Base-by-base conservation (phyloP, 2,329 filamentous ascomycete species). In the Epicoccum nigrum region DNA sequence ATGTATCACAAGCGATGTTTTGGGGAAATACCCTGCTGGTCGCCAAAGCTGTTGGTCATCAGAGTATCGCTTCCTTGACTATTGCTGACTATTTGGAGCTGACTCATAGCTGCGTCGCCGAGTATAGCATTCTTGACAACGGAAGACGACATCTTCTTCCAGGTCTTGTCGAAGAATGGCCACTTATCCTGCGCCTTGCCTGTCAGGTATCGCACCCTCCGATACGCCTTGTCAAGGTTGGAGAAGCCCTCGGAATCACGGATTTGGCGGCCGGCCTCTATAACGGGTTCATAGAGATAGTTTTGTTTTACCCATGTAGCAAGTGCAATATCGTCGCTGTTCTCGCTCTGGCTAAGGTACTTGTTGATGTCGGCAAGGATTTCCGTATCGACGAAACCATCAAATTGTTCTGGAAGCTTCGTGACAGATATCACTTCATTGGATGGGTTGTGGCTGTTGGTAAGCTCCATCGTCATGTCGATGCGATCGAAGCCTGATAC, bases 131-230 rank as follows among this genome's bases (percentile, higher is more conserved):
- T 62, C 27, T 56, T 57, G 13, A 65, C 59, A 12, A 49, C 53
- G 6, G 50, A 46, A 9, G 54, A 46, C n/a, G 59, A 55, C 56
- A 69, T 61, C 19, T 52, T 43, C 38, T 65, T 68, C 58, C 58
- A 62, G 23, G 53, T 56, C 9, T 41, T 42, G 27, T 65, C 57
- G 35, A 65, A 65, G 34, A 70, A 69, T 17, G 68, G 68, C 67
- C 67, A 71, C 46, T 69, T 65, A 28, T 70, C 65, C 54, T 65
- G 62, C 20, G 63, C 56, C 39, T 61, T 62, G n/a, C 62, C 63
- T 13, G 67, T 69, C 23, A 70, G 61, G 15, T 52, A 47, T 12
- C 62, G 61, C 17, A 64, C 65, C 27, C 68, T 62, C 33, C 62
- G 60, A 37, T 65, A 71, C 12, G 68, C 68, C n/a, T 51, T 53